These are phyloP conservation scores for Teratosphaeria epicoccoides DNA, from an alignment of 2,329 filamentous ascomycete species.

Conservation along the genomic window DNA sequence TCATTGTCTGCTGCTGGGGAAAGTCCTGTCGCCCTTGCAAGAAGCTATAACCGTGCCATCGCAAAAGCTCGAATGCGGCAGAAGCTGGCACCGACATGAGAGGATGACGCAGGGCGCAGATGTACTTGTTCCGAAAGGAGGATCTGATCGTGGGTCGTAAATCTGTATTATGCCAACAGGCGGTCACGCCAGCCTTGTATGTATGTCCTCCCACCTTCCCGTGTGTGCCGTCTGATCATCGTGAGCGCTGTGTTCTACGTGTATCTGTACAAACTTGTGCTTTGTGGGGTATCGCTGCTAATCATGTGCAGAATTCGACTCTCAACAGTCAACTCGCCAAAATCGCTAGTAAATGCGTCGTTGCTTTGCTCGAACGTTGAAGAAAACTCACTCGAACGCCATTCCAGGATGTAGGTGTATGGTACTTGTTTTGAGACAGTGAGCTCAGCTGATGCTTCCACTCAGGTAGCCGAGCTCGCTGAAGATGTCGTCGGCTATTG, in stretches of 20 bases:
- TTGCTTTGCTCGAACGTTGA: neutral
- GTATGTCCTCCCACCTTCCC: neutral
- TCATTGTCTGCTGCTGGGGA: no score
- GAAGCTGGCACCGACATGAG: no score
- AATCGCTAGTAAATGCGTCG: neutral
- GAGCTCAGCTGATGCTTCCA: constrained; percentile 11
- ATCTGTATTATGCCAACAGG: neutral
- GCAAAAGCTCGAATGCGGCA: no score
- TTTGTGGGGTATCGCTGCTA: neutral
- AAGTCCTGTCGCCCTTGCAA: no score
- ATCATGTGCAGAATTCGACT: neutral
- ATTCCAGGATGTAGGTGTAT: neutral
- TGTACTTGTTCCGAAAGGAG: no score
- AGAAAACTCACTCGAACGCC: neutral
- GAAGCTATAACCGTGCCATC: no score
- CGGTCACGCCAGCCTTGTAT: neutral
- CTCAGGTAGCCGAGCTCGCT: constrained; percentile 23
- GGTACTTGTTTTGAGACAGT: neutral
- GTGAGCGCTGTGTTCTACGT: neutral
- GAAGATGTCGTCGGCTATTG: constrained; percentile 20
- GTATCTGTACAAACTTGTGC: neutral
- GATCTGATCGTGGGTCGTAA: neutral
- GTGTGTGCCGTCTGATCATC: neutral
- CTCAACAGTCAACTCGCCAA: neutral
- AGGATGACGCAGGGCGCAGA: no score